These are phyloP conservation scores for Plasmodium gallinaceum DNA, from an alignment of 169 alveolate genomes.

Conservation along the genomic window DNA sequence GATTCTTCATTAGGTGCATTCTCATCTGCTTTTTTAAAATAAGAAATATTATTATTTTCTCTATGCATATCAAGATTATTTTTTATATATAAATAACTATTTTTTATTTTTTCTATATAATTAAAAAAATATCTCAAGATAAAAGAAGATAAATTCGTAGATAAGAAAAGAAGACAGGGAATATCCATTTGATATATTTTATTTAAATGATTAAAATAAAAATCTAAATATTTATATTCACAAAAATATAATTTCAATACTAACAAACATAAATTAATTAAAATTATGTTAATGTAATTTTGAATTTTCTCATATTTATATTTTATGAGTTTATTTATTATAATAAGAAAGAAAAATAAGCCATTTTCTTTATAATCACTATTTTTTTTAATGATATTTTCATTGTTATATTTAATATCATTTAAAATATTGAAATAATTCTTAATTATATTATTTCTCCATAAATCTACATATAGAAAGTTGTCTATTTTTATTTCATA, in stretches of 20 bases:
- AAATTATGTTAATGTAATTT: constrained; percentile 14
- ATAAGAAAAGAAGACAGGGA: constrained; percentile 6
- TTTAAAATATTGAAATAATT: neutral
- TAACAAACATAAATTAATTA: constrained; percentile 31
- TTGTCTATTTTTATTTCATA: neutral
- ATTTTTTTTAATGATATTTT: constrained; percentile 3
- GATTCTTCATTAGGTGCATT: neutral
- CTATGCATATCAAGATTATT: neutral
- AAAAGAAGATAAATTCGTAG: constrained; percentile 51
- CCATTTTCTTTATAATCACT: constrained; percentile 34
- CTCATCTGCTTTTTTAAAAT: neutral
- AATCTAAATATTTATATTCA: neutral
- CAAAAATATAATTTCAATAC: constrained; percentile 18
- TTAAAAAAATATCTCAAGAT: constrained; percentile 20
- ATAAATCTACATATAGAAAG: neutral
- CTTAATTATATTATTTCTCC: constrained; percentile 41
- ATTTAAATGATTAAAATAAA: neutral
- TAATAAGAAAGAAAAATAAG: constrained; percentile 24
- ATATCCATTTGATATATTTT: neutral
- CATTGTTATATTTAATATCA: constrained; percentile 32
- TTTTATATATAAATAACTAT: neutral
- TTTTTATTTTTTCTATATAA: constrained; percentile 17
- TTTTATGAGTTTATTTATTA: constrained; percentile 45
- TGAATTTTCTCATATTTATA: constrained; percentile 40
- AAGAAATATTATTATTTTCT: neutral